These are phyloP conservation scores for Paxillus involutus DNA, from an alignment of 768 basidiomycete genomes.

Conservation along the genomic window DNA sequence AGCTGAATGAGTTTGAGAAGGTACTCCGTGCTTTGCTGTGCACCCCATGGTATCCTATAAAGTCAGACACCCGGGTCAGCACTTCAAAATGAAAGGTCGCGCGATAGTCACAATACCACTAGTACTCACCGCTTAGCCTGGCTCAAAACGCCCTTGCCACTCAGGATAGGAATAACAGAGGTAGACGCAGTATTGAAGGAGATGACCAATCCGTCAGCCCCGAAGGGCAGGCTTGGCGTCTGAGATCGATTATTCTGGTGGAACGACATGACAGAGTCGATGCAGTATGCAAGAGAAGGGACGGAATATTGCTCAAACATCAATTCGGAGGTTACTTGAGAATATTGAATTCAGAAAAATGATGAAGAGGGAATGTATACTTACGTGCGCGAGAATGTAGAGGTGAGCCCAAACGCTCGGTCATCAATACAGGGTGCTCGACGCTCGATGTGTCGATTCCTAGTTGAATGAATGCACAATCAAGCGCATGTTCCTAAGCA, in stretches of 20 bases:
- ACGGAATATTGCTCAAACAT: constrained; percentile 92
- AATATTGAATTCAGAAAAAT: background rate
- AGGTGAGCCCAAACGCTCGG: constrained; percentile 86
- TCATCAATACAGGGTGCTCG: constrained; percentile 90
- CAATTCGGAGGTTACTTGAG: constrained; percentile 87
- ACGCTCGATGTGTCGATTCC: constrained; percentile 77
- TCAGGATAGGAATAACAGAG: constrained; percentile 83
- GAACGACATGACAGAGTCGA: constrained; percentile 92
- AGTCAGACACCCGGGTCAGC: background rate
- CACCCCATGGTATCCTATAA: constrained; percentile 94
- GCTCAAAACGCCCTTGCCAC: constrained; percentile 80
- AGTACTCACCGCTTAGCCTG: constrained; percentile 76
- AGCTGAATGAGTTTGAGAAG: constrained; percentile 91
- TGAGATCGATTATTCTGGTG: constrained; percentile 68
- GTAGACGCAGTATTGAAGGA: constrained; percentile 93
- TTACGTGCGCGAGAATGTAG: constrained; percentile 82
- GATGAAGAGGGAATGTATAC: constrained; percentile 30
- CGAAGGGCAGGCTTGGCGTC: constrained; percentile 36
- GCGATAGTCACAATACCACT: background rate
- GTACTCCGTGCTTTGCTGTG: constrained; percentile 87
- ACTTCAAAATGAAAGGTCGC: background rate
- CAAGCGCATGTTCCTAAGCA: constrained; percentile 88
- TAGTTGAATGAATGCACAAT: constrained; percentile 86
- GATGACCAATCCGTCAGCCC: constrained; percentile 77
- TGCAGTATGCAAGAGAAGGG: constrained; percentile 82